These are phyloP conservation scores for Pisolithus orientalis DNA, from an alignment of 768 basidiomycete genomes.

Conservation along the genomic window DNA sequence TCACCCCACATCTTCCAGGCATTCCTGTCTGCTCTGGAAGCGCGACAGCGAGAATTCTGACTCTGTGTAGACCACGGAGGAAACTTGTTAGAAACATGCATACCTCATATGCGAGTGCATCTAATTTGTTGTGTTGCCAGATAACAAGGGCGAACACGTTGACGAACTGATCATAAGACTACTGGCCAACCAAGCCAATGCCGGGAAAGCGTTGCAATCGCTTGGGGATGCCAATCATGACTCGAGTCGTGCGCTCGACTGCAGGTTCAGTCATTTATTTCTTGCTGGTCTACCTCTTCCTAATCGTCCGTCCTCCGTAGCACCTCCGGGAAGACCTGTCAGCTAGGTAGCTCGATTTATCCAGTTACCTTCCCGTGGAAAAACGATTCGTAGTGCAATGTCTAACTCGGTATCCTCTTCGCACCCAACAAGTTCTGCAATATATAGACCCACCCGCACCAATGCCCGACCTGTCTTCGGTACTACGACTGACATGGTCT, in stretches of 20 bases:
- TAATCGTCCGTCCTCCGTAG: constrained; percentile 17
- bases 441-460: constrained; percentile 63
- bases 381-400: constrained; percentile 79
- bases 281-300: background rate
- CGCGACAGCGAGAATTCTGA: too few relatives aligned
- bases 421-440: constrained; percentile 78
- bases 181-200: too few relatives aligned
- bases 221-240: constrained; percentile 62
- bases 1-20: constrained; percentile 37
- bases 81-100: too few relatives aligned
- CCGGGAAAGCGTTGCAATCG: constrained; percentile 70
- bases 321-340: constrained; percentile 75
- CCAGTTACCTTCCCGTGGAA: too few relatives aligned
- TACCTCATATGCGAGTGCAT: constrained; percentile 74
- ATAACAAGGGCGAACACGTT: background rate
- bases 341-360: constrained; percentile 77
- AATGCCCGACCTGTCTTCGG: background rate
- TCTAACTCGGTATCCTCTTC: constrained; percentile 86
- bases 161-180: constrained; percentile 28
- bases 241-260: constrained; percentile 54
- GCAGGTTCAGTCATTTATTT: constrained; percentile 39
- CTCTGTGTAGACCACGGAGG: too few relatives aligned
- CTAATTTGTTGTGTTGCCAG: constrained; percentile 41
- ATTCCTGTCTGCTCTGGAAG: constrained; percentile 86
- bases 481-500: background rate